These are phyloP conservation scores for Amaranthus hypochondriacus DNA, from an alignment of 148 eudicot genomes.

Conservation along the genomic window DNA sequence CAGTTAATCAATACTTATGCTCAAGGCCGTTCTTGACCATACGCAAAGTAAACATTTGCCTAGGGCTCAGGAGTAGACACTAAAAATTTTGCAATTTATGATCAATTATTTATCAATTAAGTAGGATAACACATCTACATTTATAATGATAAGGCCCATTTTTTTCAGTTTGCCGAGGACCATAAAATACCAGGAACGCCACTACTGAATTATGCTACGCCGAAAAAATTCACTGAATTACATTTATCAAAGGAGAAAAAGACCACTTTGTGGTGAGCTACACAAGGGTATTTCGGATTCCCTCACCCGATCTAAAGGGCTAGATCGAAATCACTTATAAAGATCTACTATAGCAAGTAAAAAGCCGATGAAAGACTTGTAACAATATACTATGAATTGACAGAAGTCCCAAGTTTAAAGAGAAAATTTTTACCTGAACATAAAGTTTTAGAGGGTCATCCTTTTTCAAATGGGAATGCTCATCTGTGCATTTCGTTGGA, in stretches of 20 bases:
- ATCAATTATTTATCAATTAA: no score
- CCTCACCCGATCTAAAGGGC: background rate
- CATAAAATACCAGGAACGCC: no score
- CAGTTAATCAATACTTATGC: no score
- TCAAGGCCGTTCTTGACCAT: no score
- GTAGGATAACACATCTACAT: no score
- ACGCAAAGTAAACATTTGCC: no score
- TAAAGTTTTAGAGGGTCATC: constrained; percentile 52
- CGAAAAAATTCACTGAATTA: background rate
- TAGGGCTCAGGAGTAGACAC: no score
- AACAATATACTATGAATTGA: background rate
- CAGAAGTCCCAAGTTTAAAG: background rate
- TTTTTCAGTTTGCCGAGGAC: no score
- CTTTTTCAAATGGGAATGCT: constrained; percentile 29
- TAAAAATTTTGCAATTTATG: no score
- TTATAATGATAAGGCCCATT: no score
- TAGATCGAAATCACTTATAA: background rate
- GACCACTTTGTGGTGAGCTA: background rate
- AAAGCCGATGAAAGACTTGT: background rate
- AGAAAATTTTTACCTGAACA: constrained; percentile 50
- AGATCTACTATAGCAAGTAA: background rate
- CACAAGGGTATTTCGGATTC: background rate
- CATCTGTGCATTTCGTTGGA: constrained; percentile 31
- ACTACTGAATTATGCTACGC: no score
- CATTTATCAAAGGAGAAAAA: background rate